Evolutionary conservation across 345 rosid species (phyloP).

Genomic region (Eutrema japonicum): DNA sequence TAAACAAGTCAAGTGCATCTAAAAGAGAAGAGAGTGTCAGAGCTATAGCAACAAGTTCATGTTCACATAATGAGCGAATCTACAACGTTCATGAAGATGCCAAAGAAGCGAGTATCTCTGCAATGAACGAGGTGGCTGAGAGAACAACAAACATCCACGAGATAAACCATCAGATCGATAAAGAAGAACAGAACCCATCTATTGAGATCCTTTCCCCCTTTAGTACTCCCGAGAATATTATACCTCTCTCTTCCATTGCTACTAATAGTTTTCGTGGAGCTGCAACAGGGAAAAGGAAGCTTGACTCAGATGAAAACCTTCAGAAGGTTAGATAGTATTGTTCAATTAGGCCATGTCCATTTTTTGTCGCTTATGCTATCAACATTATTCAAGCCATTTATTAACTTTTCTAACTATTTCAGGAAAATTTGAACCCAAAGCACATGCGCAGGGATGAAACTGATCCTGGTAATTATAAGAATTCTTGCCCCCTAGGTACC

Average conservation of each 20-base stretch:
- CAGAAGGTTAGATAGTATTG: slow-evolving; percentile 53
- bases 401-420: slow-evolving; percentile 39
- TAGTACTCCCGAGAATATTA: slow-evolving; percentile 39
- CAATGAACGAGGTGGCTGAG: slow-evolving; percentile 32
- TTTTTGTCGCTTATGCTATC: slow-evolving; percentile 18
- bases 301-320: slow-evolving; percentile 42
- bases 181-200: slow-evolving; percentile 40
- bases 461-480: slow-evolving; percentile 47
- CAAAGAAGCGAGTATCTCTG: slow-evolving; percentile 26
- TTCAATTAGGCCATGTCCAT: neutral
- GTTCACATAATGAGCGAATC: slow-evolving; percentile 25
- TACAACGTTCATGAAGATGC: slow-evolving; percentile 25
- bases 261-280: slow-evolving; percentile 32
- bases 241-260: slow-evolving; percentile 38
- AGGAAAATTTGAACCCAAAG: slow-evolving; percentile 66
- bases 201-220: slow-evolving; percentile 40
- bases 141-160: slow-evolving; percentile 24
- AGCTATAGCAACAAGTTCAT: slow-evolving; percentile 23
- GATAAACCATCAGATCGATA: slow-evolving; percentile 40
- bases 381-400: slow-evolving; percentile 14
- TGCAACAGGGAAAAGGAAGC: slow-evolving; percentile 63
- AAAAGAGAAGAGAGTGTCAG: slow-evolving; percentile 24
- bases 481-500: neutral
- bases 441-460: slow-evolving; percentile 50
- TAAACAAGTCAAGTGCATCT: slow-evolving; percentile 16